Conservation (phyloP, 2,329 filamentous ascomycete genomes). For the Penicillium sp. region DNA sequence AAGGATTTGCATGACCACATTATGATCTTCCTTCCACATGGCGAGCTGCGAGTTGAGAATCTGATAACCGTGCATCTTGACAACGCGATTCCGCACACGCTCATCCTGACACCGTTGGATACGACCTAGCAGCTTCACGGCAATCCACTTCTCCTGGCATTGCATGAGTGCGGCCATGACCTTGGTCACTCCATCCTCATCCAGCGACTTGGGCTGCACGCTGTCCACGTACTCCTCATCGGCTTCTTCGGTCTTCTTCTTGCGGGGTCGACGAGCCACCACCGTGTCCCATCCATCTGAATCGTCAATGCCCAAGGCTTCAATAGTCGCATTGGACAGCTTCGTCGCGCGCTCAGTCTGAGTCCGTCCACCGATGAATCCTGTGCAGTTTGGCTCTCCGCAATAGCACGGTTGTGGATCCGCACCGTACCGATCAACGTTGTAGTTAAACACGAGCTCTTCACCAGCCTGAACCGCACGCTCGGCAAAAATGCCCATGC, state of each 20-base stretch:
- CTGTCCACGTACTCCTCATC: conserved; percentile 96
- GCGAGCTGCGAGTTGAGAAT: conserved; percentile 87
- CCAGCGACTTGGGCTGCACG: conserved; percentile 76
- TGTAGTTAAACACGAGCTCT: conserved; percentile 99
- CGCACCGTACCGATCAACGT: conserved; percentile 95
- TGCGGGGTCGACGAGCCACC: conserved; percentile 86
- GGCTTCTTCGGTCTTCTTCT: conserved; percentile 89
- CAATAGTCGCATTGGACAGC: conserved; percentile 84
- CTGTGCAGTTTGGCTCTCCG: conserved; percentile 90
- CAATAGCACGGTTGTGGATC: conserved; percentile 98
- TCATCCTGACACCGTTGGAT: conserved; percentile 89
- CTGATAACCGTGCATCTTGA: conserved; percentile 96
- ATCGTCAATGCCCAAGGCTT: conserved; percentile 94
- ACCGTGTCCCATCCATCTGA: conserved; percentile 89
- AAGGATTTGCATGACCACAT: conserved; percentile 86
- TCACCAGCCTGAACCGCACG: conserved; percentile 85
- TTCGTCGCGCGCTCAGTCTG: conserved; percentile 96
- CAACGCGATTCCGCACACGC: conserved; percentile 82
- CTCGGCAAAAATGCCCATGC: conserved; percentile 97
- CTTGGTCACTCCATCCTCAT: conserved; percentile 84
- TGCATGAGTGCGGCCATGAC: conserved; percentile 97
- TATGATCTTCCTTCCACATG: conserved; percentile 86
- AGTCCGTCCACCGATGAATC: conserved; percentile 96
- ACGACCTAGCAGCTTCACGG: conserved; percentile 87
- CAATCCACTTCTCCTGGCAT: conserved; percentile 99